Percentiles rank a stretch among this genome's conserved stretches.
These are phyloP conservation scores for Cryoendolithus antarcticus DNA, from an alignment of 2,329 filamentous ascomycete species.

Conservation along the genomic window DNA sequence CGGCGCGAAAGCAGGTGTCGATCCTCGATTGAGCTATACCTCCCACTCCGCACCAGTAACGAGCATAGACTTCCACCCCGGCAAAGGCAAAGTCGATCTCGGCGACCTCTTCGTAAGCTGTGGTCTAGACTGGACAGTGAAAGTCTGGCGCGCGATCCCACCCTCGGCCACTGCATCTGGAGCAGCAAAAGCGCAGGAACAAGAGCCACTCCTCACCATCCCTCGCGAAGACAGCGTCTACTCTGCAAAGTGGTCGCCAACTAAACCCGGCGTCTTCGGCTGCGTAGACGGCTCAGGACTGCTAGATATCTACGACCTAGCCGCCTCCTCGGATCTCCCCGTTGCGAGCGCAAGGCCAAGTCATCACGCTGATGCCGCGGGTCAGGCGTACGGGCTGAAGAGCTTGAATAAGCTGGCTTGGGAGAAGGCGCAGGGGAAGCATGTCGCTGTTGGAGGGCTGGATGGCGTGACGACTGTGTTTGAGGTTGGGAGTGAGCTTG, in stretches of 20 bases:
- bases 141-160: conserved; percentile 86
- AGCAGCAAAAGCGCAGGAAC: conserved; percentile 21
- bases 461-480: conserved; percentile 86
- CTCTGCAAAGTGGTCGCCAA: conserved; percentile 87
- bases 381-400: conserved; percentile 37
- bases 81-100: conserved; percentile 81
- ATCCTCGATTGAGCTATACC: conserved; percentile 74
- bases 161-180: conserved; percentile 53
- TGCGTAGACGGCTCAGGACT: conserved; percentile 86
- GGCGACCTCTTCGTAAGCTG: conserved; percentile 88
- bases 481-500: conserved; percentile 71
- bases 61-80: conserved; percentile 90
- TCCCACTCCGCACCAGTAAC: conserved; percentile 91
- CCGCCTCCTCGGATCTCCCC: conserved; percentile 82
- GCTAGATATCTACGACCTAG: conserved; percentile 91
- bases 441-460: conserved; percentile 80
- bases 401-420: conserved; percentile 91
- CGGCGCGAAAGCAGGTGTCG: conserved; percentile 90
- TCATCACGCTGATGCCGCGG: conserved; percentile 18
- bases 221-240: conserved; percentile 93
- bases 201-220: conserved; percentile 67
- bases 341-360: conserved; percentile 54
- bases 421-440: conserved; percentile 80
- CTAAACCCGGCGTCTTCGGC: conserved; percentile 87
- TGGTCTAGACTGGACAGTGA: conserved; percentile 92